Conservation (phyloP, 2,329 filamentous ascomycete species). For the Harringtonia lauricola region DNA sequence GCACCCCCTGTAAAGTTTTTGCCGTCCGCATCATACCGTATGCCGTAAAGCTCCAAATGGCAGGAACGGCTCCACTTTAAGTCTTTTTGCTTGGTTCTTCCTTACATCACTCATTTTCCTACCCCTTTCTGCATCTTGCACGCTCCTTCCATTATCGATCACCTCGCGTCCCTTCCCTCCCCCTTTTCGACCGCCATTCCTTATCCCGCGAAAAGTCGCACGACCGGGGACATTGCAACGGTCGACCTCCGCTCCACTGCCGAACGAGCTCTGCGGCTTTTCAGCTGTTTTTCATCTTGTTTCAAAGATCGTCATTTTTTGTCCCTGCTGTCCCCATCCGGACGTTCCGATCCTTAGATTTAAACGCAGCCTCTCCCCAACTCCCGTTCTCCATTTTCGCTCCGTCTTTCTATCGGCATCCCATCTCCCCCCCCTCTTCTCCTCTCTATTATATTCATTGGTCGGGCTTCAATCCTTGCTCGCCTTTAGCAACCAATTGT, state of each 20-base stretch:
- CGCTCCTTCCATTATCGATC: slow-evolving; percentile 1
- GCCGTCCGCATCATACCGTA: no score
- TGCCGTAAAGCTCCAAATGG: no score
- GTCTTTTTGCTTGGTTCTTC: not conserved
- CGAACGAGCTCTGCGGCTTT: not conserved
- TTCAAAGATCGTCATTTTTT: not conserved
- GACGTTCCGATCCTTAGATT: slow-evolving; percentile 1
- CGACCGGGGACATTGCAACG: slow-evolving; percentile 7
- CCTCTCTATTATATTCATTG: not conserved
- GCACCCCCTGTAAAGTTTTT: not conserved
- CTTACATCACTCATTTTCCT: not conserved
- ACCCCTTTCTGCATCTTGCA: not conserved
- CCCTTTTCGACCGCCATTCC: not conserved
- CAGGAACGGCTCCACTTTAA: not conserved
- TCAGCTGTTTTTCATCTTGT: not conserved
- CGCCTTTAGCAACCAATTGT: no score
- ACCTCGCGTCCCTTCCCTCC: not conserved
- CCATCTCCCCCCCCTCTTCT: not conserved
- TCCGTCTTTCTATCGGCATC: not conserved
- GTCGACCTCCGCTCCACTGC: slow-evolving; percentile 9
- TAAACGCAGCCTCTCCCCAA: not conserved
- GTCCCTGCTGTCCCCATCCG: not conserved
- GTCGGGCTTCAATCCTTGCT: not conserved
- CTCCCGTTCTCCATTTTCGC: not conserved
- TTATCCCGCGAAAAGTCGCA: slow-evolving; percentile 6